A percentile compares a stretch with the other conserved stretches of the same genome.
Evolutionary conservation across 805 yeast genomes (phyloP).

Genomic region (Starmerella vaccinii): DNA sequence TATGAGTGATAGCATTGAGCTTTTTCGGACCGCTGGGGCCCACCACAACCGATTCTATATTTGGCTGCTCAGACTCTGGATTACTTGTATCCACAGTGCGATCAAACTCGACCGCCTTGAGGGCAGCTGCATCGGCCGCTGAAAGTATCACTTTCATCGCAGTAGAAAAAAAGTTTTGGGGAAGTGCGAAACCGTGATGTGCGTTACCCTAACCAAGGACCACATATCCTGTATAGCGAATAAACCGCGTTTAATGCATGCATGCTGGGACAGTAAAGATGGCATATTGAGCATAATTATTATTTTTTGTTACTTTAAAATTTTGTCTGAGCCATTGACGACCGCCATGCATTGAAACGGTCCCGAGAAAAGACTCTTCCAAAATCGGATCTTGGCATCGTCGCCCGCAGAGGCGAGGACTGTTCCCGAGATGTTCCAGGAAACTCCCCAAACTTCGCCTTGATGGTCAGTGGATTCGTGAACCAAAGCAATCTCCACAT

Average conservation of each 20-base stretch:
- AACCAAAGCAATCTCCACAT: slow-evolving; percentile 42
- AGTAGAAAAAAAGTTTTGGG: not conserved
- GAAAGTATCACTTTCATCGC: slow-evolving; percentile 43
- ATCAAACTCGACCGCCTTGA: slow-evolving; percentile 49
- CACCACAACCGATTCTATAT: slow-evolving; percentile 36
- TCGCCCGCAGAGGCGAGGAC: slow-evolving; percentile 89
- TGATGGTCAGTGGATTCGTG: slow-evolving; percentile 67
- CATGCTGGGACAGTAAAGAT: no score
- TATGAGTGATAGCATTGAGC: slow-evolving; percentile 12
- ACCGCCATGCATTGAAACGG: slow-evolving; percentile 90
- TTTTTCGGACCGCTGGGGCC: slow-evolving; percentile 14
- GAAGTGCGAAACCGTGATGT: not conserved
- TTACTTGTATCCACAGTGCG: slow-evolving; percentile 73
- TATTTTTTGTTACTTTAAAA: not conserved
- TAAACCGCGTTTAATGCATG: no score
- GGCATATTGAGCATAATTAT: no score
- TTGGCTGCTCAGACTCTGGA: slow-evolving; percentile 56
- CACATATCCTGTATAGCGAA: no score
- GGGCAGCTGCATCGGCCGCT: slow-evolving; percentile 43
- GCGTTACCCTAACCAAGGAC: not conserved
- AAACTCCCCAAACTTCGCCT: slow-evolving; percentile 91
- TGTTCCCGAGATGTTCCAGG: slow-evolving; percentile 92
- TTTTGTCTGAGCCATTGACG: slow-evolving; percentile 39
- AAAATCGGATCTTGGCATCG: slow-evolving; percentile 81
- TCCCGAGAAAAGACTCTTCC: slow-evolving; percentile 80